These are phyloP conservation scores for Backusella mclennaniae DNA, from an alignment of 192 early-diverging fungal species.

Conservation along the genomic window DNA sequence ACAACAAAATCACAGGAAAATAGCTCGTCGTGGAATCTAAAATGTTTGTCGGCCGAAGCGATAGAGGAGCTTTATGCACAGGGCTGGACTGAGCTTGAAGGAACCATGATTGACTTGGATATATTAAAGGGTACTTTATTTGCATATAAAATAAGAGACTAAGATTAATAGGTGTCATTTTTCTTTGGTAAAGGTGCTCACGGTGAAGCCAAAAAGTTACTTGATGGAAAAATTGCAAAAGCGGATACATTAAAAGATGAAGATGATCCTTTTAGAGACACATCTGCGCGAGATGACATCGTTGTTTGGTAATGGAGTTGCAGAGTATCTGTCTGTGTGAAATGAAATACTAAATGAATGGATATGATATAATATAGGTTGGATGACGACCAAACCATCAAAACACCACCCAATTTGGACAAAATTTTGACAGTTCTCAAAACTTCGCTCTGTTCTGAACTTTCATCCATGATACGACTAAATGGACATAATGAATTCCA, in stretches of 20 bases:
- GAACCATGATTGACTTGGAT: slow-evolving; percentile 32
- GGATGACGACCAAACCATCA: slow-evolving; percentile 26
- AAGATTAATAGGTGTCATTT: not conserved
- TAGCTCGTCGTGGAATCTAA: slow-evolving; percentile 11
- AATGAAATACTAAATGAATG: not conserved
- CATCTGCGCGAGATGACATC: slow-evolving; percentile 49
- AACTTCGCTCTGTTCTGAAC: slow-evolving; percentile 37
- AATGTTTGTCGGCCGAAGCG: slow-evolving; percentile 33
- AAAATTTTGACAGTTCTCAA: slow-evolving; percentile 38
- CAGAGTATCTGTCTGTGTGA: not conserved
- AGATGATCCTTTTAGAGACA: slow-evolving; percentile 47
- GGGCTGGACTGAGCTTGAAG: slow-evolving; percentile 42
- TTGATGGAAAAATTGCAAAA: slow-evolving; percentile 39
- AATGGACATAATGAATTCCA: slow-evolving; percentile 50
- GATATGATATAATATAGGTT: slow-evolving; percentile 10
- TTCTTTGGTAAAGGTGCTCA: slow-evolving; percentile 17
- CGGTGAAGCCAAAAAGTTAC: slow-evolving; percentile 34
- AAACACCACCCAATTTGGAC: slow-evolving; percentile 20
- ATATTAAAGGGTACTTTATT: slow-evolving; percentile 30
- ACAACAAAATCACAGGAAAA: slow-evolving; percentile 16
- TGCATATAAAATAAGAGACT: not conserved
- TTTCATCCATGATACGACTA: slow-evolving; percentile 41
- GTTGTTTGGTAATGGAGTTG: slow-evolving; percentile 39
- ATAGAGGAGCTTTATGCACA: slow-evolving; percentile 42
- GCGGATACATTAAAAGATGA: slow-evolving; percentile 37